These are phyloP conservation scores for Neurospora sublineolata DNA, from an alignment of 495 filamentous ascomycete genomes.

Conservation along the genomic window DNA sequence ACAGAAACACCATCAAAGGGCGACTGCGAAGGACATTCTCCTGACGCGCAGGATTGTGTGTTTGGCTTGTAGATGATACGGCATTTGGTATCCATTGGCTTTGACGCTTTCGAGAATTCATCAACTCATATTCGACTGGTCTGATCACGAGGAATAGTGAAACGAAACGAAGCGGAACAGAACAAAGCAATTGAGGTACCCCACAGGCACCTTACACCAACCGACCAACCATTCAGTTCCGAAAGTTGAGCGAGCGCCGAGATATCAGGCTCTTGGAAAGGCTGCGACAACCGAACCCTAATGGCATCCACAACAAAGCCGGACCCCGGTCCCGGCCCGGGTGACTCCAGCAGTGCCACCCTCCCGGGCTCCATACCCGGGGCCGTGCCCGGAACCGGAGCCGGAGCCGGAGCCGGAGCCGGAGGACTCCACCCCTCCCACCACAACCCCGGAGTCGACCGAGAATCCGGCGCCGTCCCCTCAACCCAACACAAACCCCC, in stretches of 20 bases:
- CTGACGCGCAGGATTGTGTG: not conserved
- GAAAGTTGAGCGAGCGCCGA: not conserved
- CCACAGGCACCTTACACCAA: not conserved
- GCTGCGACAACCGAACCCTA: not conserved
- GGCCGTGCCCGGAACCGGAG: not conserved
- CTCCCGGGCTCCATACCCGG: not conserved
- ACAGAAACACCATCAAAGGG: not conserved
- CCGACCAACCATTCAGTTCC: not conserved
- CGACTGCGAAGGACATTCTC: not conserved
- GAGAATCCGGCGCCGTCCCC: not conserved
- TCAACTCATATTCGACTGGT: not conserved
- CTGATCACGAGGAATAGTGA: too few species aligned
- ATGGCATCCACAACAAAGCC: not conserved
- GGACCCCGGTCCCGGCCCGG: conserved; percentile 6
- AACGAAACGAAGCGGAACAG: not conserved
- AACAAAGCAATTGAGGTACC: not conserved
- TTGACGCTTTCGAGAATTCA: not conserved
- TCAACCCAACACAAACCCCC: not conserved
- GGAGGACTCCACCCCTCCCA: conserved; percentile 6
- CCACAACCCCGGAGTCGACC: conserved; percentile 10
- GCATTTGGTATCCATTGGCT: not conserved
- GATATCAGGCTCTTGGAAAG: not conserved
- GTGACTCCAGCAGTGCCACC: not conserved
- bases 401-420: conserved; percentile 10
- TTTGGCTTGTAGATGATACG: not conserved